Percentiles rank a stretch among this genome's conserved stretches.
phyloP scores from a whole-genome alignment of 805 yeast genomes.

The Candida oleophila region DNA sequence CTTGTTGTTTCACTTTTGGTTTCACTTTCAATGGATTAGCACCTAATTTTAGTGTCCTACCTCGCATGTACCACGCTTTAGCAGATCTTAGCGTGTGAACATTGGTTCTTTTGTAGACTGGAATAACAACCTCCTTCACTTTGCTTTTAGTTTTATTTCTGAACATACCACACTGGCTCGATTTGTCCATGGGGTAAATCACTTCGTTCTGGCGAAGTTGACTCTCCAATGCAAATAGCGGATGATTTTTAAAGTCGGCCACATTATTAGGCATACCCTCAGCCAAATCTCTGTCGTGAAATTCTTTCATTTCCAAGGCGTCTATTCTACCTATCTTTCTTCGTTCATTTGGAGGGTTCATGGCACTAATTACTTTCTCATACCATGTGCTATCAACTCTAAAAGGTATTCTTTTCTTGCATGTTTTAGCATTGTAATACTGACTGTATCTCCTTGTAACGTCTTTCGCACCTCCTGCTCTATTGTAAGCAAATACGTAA shows the following conservation, averaged over 20 bases:
- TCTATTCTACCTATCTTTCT: slow-evolving; percentile 37
- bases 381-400: slow-evolving; percentile 65
- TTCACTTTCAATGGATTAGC: slow-evolving; percentile 58
- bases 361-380: slow-evolving; percentile 38
- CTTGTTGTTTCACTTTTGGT: slow-evolving; percentile 11
- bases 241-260: slow-evolving; percentile 84
- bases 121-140: slow-evolving; percentile 31
- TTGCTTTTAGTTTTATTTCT: slow-evolving; percentile 42
- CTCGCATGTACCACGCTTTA: slow-evolving; percentile 82
- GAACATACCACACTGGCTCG: slow-evolving; percentile 65
- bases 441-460: slow-evolving; percentile 82
- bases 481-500: slow-evolving; percentile 79
- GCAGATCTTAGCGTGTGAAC: slow-evolving; percentile 69
- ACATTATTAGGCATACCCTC: slow-evolving; percentile 89
- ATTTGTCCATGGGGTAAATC: slow-evolving; percentile 58
- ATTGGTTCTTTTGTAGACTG: slow-evolving; percentile 67
- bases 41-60: slow-evolving; percentile 72
- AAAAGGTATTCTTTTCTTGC: slow-evolving; percentile 66
- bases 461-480: slow-evolving; percentile 65
- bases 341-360: slow-evolving; percentile 16
- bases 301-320: slow-evolving; percentile 58
- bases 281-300: slow-evolving; percentile 56
- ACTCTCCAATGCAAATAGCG: slow-evolving; percentile 75
- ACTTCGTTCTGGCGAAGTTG: slow-evolving; percentile 75
- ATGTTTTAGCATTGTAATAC: slow-evolving; percentile 67